Base-by-base conservation (phyloP, 2,329 filamentous ascomycete genomes). In the Bipolaris sorokiniana region DNA sequence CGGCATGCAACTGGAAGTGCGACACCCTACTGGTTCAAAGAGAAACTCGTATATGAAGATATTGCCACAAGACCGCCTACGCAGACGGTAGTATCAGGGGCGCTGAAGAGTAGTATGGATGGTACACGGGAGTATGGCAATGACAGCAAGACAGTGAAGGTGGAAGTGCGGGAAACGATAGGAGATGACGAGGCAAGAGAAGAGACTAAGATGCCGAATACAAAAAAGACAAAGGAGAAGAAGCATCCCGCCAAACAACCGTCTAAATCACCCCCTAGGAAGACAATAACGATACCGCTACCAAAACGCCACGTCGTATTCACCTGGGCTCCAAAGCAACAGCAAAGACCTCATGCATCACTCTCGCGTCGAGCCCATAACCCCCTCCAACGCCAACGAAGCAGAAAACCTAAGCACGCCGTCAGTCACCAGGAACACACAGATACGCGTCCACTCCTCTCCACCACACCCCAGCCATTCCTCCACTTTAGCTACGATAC, bases 21-120 rank as follows among this genome's bases (percentile, higher is more conserved):
- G 1, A 31, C 41, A 10, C 53, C 53, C 3, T 56, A 56, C 15
- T 56, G 54, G 48, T 56, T 56, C 10, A 42, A 52, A 6, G 48
- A 48, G 20, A 28, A 26, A 23, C n/a, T 41, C 5, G 48, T n/a
- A 33, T 28, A 37, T 7, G 37, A 16, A 16, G 37, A 20, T n/a
- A 6, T 18, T 13, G n/a, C 13, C 5, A 23, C 10, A 20, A 20
- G 16, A 28, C 20, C 13, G 16, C 6, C 38, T 20, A 34, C 3
- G 20, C 16, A 9, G 36, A 18, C 16, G 10, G 13, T 2, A 16
- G 23, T 18, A 16, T 28, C 10, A 9, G n/a, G 23, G 37, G 13
- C 5, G 3, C 23, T 7, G n/a, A 20, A 33, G 16, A 34, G 37
- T 10, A 9, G 33, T 11, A 20, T 31, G 40, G 9, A 7, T 26